phyloP scores from a whole-genome alignment of 345 rosid genomes.

The Trapa bicornis region DNA sequence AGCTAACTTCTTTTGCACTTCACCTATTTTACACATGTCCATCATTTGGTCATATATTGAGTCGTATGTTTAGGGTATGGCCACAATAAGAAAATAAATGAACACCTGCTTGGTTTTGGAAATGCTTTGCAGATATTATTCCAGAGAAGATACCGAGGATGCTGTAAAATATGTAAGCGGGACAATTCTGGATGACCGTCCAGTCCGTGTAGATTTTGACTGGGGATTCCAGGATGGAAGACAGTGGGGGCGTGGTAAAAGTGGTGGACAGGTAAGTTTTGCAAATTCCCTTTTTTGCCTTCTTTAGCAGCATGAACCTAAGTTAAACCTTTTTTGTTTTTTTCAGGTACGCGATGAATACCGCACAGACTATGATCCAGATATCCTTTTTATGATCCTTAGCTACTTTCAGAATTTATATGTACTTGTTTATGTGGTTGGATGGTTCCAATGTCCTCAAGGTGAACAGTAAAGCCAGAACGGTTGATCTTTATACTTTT shows the following conservation, averaged over 20 bases:
- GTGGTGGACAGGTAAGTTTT: constrained; percentile 81
- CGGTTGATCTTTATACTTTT: background rate
- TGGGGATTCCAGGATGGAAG: constrained; percentile 99
- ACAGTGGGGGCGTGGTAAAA: constrained; percentile 99
- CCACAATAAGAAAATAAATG: too few species aligned
- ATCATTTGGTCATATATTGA: background rate
- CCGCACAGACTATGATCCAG: constrained; percentile 99
- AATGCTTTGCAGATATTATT: constrained; percentile 46
- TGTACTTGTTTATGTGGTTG: background rate
- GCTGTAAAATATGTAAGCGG: constrained; percentile 91
- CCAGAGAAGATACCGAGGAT: constrained; percentile 96
- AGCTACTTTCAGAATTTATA: background rate
- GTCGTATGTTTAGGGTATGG: too few species aligned
- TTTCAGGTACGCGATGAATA: constrained; percentile 94
- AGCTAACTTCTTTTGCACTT: background rate
- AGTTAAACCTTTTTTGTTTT: background rate
- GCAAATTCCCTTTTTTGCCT: constrained; percentile 2
- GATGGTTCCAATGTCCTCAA: background rate
- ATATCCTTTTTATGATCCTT: constrained; percentile 53
- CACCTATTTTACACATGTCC: background rate
- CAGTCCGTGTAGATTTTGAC: constrained; percentile 95
- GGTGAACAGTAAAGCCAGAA: background rate
- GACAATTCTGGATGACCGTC: constrained; percentile 93
- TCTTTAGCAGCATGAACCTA: background rate
- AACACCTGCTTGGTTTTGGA: background rate